A percentile compares a stretch with the other conserved stretches of the same genome.
phyloP scores from a whole-genome alignment of 2,329 filamentous ascomycete species.

The Aspergillus chevalieri region DNA sequence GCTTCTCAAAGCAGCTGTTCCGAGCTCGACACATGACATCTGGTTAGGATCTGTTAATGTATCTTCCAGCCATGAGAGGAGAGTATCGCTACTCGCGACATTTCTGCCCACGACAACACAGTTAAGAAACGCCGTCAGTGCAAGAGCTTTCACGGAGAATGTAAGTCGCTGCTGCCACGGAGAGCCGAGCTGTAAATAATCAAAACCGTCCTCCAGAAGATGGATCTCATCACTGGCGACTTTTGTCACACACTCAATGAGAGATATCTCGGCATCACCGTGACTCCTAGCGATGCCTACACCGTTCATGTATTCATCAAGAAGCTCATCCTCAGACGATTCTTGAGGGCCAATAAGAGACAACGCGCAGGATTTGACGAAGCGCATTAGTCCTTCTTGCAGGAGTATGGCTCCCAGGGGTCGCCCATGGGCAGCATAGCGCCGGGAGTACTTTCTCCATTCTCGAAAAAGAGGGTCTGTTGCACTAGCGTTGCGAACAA shows the following conservation, averaged over 20 bases:
- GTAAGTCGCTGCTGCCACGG: slow-evolving; percentile 81
- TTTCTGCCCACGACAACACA: slow-evolving; percentile 78
- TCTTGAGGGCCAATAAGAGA: slow-evolving; percentile 59
- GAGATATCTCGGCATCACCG: slow-evolving; percentile 32
- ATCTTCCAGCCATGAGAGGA: slow-evolving; percentile 81
- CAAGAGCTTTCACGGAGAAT: slow-evolving; percentile 76
- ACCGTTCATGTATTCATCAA: slow-evolving; percentile 66
- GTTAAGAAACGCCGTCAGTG: slow-evolving; percentile 76
- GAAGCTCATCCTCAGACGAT: slow-evolving; percentile 57
- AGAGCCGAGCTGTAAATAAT: slow-evolving; percentile 82
- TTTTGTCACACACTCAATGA: slow-evolving; percentile 57
- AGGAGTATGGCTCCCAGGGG: slow-evolving; percentile 88
- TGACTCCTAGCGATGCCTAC: slow-evolving; percentile 42
- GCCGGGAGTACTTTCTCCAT: slow-evolving; percentile 80
- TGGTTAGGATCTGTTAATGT: slow-evolving; percentile 71
- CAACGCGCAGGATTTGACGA: slow-evolving; percentile 72
- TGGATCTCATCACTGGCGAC: slow-evolving; percentile 78
- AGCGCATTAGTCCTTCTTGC: slow-evolving; percentile 79
- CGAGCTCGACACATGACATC: slow-evolving; percentile 73
- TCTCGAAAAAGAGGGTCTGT: slow-evolving; percentile 64
- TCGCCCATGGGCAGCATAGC: slow-evolving; percentile 71
- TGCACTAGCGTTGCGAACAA: slow-evolving; percentile 71
- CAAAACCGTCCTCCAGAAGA: slow-evolving; percentile 78
- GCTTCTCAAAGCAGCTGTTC: slow-evolving; percentile 70
- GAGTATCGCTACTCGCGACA: slow-evolving; percentile 67